Evolutionary conservation across 805 yeast species (phyloP).

Genomic region (Brettanomyces bruxellensis): DNA sequence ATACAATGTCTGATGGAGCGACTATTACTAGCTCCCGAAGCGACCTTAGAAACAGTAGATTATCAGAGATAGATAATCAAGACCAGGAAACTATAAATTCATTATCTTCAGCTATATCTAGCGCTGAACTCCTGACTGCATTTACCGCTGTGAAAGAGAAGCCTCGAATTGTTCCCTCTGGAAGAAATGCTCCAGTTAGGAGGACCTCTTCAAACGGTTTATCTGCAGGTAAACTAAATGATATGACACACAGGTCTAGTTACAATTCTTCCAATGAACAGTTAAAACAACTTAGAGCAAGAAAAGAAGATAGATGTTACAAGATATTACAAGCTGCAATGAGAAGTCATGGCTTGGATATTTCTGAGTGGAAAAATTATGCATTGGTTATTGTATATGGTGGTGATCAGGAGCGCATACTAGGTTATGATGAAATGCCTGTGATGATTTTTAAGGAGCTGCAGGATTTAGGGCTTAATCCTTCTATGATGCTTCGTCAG

Average conservation of each 20-base stretch:
- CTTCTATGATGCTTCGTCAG: constrained; percentile 87
- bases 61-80: no score
- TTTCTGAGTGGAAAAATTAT: constrained; percentile 80
- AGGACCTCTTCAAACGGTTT: background rate
- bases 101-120: background rate
- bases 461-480: constrained; percentile 77
- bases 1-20: background rate
- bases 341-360: constrained; percentile 70
- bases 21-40: background rate
- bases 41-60: no score
- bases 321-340: constrained; percentile 82
- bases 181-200: background rate
- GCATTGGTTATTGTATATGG: constrained; percentile 86
- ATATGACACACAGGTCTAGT: background rate
- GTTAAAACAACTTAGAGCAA: constrained; percentile 72
- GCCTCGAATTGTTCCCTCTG: background rate
- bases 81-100: background rate
- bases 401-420: constrained; percentile 79
- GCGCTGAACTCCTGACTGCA: background rate
- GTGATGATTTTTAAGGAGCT: constrained; percentile 77
- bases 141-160: background rate
- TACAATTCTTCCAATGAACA: constrained; percentile 40
- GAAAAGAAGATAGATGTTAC: constrained; percentile 85
- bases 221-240: background rate
- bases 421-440: constrained; percentile 82